Conservation (phyloP, 192 early-diverging fungal genomes). For the Phycomyces blakesleeanus region DNA sequence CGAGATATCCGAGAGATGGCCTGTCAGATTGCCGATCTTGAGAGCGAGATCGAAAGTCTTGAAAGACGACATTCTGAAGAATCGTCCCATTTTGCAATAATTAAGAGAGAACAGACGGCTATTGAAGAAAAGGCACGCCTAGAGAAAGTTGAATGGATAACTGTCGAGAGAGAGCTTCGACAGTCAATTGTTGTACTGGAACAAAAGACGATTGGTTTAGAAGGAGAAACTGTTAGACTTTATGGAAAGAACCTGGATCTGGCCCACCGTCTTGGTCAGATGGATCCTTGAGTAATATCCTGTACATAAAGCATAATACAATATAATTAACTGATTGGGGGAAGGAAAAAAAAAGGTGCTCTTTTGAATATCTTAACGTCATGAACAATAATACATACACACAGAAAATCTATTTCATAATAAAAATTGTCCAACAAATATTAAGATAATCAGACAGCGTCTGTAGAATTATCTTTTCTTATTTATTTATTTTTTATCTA, state of each 20-base stretch:
- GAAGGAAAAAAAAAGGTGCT: too few species aligned
- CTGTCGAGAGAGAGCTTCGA: background rate
- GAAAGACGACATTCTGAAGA: slow-evolving; percentile 1
- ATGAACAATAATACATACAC: too few species aligned
- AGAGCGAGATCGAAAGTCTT: slow-evolving; percentile 5
- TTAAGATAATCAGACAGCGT: too few species aligned
- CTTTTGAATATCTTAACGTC: too few species aligned
- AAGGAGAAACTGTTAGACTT: slow-evolving; percentile 8
- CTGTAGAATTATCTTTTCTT: too few species aligned
- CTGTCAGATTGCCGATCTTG: slow-evolving; percentile 6
- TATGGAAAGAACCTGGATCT: slow-evolving; percentile 19
- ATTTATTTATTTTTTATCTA: too few species aligned
- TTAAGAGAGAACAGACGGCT: background rate
- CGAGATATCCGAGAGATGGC: slow-evolving; percentile 7
- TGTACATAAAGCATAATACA: background rate
- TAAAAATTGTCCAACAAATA: too few species aligned
- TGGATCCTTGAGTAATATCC: slow-evolving; percentile 4
- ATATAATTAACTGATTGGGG: background rate
- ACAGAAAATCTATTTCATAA: too few species aligned
- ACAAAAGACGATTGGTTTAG: background rate
- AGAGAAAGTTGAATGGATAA: background rate
- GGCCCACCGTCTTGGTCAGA: slow-evolving; percentile 13
- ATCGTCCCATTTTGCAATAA: background rate
- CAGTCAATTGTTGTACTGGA: background rate
- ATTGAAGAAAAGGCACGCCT: background rate